Conservation (phyloP, 805 yeast species). For the Myxozyma kluyveri region DNA sequence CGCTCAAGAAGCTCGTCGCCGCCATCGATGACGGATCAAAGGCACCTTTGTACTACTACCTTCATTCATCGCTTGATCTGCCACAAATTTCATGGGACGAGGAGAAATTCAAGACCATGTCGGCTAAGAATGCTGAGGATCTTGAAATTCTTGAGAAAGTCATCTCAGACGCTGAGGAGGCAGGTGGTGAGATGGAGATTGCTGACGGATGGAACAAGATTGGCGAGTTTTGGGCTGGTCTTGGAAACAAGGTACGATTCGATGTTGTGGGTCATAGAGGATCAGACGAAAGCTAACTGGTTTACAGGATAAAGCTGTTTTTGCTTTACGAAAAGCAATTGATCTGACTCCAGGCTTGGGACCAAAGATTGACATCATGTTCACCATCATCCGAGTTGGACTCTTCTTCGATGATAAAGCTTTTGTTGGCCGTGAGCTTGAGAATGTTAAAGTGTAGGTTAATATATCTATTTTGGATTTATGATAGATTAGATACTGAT, state of each 20-base stretch:
- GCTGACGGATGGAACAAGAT: conserved; percentile 73
- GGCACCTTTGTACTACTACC: conserved; percentile 79
- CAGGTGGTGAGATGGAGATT: conserved; percentile 83
- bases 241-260: conserved; percentile 75
- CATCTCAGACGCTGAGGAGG: conserved; percentile 55
- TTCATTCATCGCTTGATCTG: conserved; percentile 49
- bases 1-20: conserved; percentile 48
- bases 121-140: conserved; percentile 53
- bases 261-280: background rate
- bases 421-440: conserved; percentile 68
- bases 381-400: conserved; percentile 84
- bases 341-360: conserved; percentile 84
- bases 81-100: conserved; percentile 59
- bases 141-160: conserved; percentile 48
- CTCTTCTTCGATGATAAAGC: conserved; percentile 78
- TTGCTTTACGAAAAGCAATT: conserved; percentile 51
- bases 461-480: background rate
- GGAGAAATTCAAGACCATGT: conserved; percentile 50
- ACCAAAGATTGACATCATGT: conserved; percentile 77
- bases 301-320: conserved; percentile 20
- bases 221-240: conserved; percentile 82
- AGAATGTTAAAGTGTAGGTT: conserved; percentile 52
- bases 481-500: background rate
- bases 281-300: conserved; percentile 1
- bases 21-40: conserved; percentile 60